Conservation (phyloP, 2,329 filamentous ascomycete species). For the Aspergillus pseudoglaucus region DNA sequence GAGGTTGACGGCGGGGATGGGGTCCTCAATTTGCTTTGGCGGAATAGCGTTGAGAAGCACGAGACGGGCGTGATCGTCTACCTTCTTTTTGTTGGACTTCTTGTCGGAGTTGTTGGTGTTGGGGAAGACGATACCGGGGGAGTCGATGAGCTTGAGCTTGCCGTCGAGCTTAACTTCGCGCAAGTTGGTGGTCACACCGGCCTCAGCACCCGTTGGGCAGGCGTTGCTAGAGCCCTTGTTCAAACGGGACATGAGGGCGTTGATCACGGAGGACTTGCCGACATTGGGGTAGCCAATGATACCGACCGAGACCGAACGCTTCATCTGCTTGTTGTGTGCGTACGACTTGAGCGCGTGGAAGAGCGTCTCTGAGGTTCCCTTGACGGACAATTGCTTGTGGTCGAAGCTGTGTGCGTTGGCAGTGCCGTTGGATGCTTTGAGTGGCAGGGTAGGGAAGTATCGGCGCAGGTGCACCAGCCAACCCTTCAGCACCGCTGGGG, state of each 20-base stretch:
- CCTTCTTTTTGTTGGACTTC: constrained; percentile 54
- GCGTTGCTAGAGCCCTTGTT: constrained; percentile 57
- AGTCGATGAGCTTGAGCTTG: constrained; percentile 89
- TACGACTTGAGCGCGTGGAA: constrained; percentile 88
- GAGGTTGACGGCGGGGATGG: constrained; percentile 75
- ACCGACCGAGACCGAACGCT: constrained; percentile 82
- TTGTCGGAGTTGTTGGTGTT: constrained; percentile 51
- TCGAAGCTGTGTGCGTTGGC: constrained; percentile 87
- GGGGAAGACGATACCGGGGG: constrained; percentile 90
- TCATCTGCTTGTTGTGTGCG: constrained; percentile 73
- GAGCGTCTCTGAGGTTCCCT: constrained; percentile 75
- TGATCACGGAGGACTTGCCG: constrained; percentile 94
- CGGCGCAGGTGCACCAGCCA: constrained; percentile 81
- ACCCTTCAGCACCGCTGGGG: constrained; percentile 69
- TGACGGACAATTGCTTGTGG: constrained; percentile 80
- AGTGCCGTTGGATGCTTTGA: constrained; percentile 75
- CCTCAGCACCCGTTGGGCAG: constrained; percentile 84
- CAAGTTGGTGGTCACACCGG: constrained; percentile 82
- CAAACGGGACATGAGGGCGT: constrained; percentile 74
- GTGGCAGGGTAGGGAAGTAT: constrained; percentile 84
- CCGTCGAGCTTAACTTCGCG: constrained; percentile 89
- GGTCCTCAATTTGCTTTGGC: constrained; percentile 89
- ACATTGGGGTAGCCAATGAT: constrained; percentile 96
- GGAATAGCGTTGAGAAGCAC: constrained; percentile 87
- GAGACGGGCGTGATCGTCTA: constrained; percentile 72